Evolutionary conservation across 768 basidiomycete genomes (phyloP), one percentile per base, ranked within the genome.

Genomic region (Pulveroboletus sp.): DNA sequence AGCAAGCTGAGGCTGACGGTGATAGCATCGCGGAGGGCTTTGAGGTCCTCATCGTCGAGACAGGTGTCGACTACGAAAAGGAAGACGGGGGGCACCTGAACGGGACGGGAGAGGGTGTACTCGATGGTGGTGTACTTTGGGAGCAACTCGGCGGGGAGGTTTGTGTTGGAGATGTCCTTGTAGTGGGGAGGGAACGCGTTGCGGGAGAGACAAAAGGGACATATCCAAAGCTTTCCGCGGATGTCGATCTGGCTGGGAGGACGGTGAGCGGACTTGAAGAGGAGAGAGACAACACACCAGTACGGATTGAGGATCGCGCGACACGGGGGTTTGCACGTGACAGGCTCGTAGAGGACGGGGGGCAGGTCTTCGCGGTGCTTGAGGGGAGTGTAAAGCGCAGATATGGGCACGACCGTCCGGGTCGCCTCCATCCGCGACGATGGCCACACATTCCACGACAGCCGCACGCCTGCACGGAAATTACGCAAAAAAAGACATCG

Each of bases 101-200:
- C 91, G 1, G 91, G 86, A 53, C 95, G 83, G 22, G 87, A 78
- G 40, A 98, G 86, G n/a, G 95, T 98, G 74, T 99, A 99, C 72
- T 99, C 96, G 71, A 99, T 96, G 8, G 96, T 99, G 27, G 96
- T 98, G 77, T 97, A 98, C 72, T 96, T 94, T 63, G 95, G 93
- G 32, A 98, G 71, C 26, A 99, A 80, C 68, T 99, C 96, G 13
- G 93, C 88, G 43, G 96, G 96, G 17, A 98, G 80, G 71, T 98
- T 98, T 57, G 89, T 94, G 71, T 87, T 88, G 40, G 93, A 93
- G 57, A 99, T 95, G 66, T 98, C 95, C 73, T 96, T 95, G 79
- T 99, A 99, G 69, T 99, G 95, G 0, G 91, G 89, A 5, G 96
- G 96, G 74, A 99, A 97, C 3, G 94, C 83, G 68, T 98, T 99